These are phyloP conservation scores for Saprolegnia parasitica DNA, from an alignment of 352 stramenopile genomes.

Conservation along the genomic window DNA sequence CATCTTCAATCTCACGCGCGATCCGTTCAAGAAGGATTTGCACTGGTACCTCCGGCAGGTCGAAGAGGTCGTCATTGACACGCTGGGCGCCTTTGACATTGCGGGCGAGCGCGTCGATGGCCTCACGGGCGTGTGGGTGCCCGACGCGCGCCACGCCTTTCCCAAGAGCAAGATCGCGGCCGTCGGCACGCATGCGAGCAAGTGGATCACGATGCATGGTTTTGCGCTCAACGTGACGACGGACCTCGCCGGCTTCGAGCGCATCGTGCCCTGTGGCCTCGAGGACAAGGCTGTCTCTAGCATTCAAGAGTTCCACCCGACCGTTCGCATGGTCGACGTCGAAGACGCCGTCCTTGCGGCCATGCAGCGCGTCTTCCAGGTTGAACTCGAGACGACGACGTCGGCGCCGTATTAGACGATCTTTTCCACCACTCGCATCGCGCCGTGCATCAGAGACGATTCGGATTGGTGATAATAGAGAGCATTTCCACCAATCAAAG, in stretches of 20 bases:
- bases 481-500: neutral
- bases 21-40: slow-evolving; percentile 91
- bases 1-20: slow-evolving; percentile 89
- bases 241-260: slow-evolving; percentile 90
- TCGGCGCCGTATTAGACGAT: neutral
- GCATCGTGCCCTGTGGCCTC: slow-evolving; percentile 97
- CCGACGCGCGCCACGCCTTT: slow-evolving; percentile 42
- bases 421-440: neutral
- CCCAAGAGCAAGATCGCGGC: slow-evolving; percentile 93
- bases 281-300: slow-evolving; percentile 83
- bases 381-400: slow-evolving; percentile 40
- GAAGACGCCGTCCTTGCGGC: slow-evolving; percentile 61
- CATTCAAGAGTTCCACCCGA: slow-evolving; percentile 51
- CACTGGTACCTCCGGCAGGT: slow-evolving; percentile 96
- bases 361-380: slow-evolving; percentile 61
- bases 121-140: slow-evolving; percentile 96
- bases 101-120: slow-evolving; percentile 86
- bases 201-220: slow-evolving; percentile 98
- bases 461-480: neutral
- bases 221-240: slow-evolving; percentile 96
- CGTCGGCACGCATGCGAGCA: slow-evolving; percentile 91
- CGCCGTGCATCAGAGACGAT: neutral
- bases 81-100: slow-evolving; percentile 83
- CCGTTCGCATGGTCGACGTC: slow-evolving; percentile 52
- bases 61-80: slow-evolving; percentile 94